Percentiles rank a stretch among this genome's conserved stretches.
phyloP scores from a whole-genome alignment of 768 basidiomycete species.

The Trametes cubensis region DNA sequence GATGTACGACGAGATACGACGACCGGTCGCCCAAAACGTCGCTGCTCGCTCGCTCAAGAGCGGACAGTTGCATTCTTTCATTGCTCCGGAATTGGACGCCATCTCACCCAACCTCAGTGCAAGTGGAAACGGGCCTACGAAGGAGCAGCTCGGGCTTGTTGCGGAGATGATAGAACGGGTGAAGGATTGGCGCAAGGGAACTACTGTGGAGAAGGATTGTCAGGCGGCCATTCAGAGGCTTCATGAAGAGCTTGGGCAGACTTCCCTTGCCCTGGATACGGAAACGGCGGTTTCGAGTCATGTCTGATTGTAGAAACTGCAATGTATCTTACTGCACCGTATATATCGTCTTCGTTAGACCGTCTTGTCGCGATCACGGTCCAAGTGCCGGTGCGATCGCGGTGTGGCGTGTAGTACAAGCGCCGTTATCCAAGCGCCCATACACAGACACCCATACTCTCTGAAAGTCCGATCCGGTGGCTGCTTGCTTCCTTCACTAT shows the following conservation, averaged over 20 bases:
- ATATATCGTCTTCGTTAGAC: no score
- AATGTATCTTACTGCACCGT: no score
- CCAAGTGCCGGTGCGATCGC: no score
- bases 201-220: background rate
- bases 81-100: background rate
- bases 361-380: no score
- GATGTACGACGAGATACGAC: slow-evolving; percentile 36
- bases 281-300: background rate
- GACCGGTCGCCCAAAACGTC: slow-evolving; percentile 35
- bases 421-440: background rate
- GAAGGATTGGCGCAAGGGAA: background rate
- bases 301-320: background rate
- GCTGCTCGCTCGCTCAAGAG: slow-evolving; percentile 6
- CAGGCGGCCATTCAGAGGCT: background rate
- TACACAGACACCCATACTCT: background rate
- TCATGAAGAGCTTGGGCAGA: background rate
- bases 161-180: background rate
- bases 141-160: background rate
- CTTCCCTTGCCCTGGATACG: background rate
- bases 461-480: background rate
- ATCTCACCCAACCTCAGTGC: slow-evolving; percentile 4
- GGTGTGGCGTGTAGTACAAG: no score
- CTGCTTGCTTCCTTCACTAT: background rate
- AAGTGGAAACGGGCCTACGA: background rate
- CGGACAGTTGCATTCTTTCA: slow-evolving; percentile 32